Evolutionary conservation across 176 grass and related monocot genomes (phyloP).

Genomic region (Elymus sibiricus): DNA sequence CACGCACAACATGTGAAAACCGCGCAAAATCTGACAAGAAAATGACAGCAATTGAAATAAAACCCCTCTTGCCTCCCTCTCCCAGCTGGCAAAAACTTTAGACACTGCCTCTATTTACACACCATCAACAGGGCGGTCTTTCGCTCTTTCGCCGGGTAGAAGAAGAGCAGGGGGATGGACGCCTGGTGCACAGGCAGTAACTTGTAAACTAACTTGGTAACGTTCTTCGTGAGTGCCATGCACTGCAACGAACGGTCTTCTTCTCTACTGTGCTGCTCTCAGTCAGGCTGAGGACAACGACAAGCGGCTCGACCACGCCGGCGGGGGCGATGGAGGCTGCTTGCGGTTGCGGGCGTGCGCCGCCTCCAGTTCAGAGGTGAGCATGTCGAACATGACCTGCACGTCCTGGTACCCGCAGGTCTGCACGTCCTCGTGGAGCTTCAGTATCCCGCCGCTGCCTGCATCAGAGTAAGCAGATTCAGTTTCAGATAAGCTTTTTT

Average conservation of each 20-base stretch:
- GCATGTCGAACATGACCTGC: conserved; percentile 90
- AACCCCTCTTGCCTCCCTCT: conserved; percentile 55
- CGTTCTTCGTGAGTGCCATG: background rate
- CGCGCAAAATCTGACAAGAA: background rate
- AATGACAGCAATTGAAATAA: conserved; percentile 3
- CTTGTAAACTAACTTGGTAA: background rate
- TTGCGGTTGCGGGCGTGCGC: conserved; percentile 23
- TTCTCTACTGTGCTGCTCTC: background rate
- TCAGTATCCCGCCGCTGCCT: conserved; percentile 67
- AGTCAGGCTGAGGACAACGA: background rate
- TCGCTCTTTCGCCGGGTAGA: conserved; percentile 27
- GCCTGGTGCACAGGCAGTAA: background rate
- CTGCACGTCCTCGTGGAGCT: conserved; percentile 77
- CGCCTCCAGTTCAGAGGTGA: conserved; percentile 65
- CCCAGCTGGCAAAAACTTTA: conserved; percentile 16
- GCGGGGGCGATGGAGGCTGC: background rate
- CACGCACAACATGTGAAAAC: background rate
- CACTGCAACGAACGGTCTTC: background rate
- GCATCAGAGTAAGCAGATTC: background rate
- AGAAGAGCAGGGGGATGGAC: conserved; percentile 43
- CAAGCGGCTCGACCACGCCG: background rate
- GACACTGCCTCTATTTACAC: conserved; percentile 33
- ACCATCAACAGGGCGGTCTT: conserved; percentile 4
- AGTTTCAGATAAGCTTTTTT: background rate
- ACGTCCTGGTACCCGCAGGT: conserved; percentile 85